Conservation (phyloP, 768 basidiomycete genomes). For the Leccinum incarnatum region DNA sequence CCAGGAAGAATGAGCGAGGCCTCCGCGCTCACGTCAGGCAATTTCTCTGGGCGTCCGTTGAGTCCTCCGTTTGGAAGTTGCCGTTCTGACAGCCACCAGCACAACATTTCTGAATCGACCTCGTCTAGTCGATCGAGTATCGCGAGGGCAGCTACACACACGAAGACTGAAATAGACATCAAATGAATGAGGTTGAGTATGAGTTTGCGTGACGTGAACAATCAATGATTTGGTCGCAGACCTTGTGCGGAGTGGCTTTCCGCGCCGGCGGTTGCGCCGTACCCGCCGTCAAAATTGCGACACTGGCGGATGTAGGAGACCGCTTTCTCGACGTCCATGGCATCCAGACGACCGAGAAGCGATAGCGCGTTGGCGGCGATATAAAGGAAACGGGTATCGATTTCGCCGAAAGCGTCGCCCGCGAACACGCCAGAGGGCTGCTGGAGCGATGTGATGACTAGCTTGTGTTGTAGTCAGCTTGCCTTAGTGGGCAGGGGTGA, state of each 20-base stretch:
- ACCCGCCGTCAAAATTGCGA: slow-evolving; percentile 94
- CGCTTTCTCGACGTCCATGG: slow-evolving; percentile 64
- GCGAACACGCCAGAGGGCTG: slow-evolving; percentile 85
- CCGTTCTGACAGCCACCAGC: slow-evolving; percentile 92
- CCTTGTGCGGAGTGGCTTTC: slow-evolving; percentile 95
- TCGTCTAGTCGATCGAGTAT: slow-evolving; percentile 82
- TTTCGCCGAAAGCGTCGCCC: slow-evolving; percentile 90
- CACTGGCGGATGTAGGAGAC: slow-evolving; percentile 73
- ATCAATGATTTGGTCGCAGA: slow-evolving; percentile 27
- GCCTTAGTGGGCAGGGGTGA: not conserved
- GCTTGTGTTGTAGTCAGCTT: not conserved
- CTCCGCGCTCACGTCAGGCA: slow-evolving; percentile 80
- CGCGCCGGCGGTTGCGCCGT: slow-evolving; percentile 78
- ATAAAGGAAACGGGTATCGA: slow-evolving; percentile 88
- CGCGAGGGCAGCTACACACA: slow-evolving; percentile 83
- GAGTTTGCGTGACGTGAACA: not conserved
- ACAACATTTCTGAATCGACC: slow-evolving; percentile 75
- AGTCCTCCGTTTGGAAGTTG: slow-evolving; percentile 92
- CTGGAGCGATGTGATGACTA: slow-evolving; percentile 84
- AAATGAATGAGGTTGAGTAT: not conserved
- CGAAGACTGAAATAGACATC: slow-evolving; percentile 61
- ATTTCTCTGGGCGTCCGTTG: slow-evolving; percentile 96
- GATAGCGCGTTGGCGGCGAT: slow-evolving; percentile 83
- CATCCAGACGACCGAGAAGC: slow-evolving; percentile 70
- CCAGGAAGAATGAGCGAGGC: not conserved